phyloP scores from a whole-genome alignment of 192 early-diverging fungal genomes.

The Spizellomyces punctatus region DNA sequence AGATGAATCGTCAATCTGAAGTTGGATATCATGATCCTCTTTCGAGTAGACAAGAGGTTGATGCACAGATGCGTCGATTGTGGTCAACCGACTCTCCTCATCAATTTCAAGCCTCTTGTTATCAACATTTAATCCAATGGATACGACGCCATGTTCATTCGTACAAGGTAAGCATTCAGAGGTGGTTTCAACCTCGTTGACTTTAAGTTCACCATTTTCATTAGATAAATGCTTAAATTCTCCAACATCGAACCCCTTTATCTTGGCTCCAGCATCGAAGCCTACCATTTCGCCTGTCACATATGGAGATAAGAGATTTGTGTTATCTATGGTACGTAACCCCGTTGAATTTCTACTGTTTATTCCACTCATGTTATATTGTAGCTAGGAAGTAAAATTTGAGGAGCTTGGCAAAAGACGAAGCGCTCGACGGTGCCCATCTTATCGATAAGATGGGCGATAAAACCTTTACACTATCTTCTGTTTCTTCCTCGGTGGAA shows the following conservation, averaged over 20 bases:
- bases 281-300: constrained; percentile 5
- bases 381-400: background rate
- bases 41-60: background rate
- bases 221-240: background rate
- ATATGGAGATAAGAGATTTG: background rate
- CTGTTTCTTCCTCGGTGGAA: background rate
- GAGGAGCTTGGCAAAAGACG: background rate
- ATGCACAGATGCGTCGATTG: background rate
- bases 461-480: too few relatives aligned
- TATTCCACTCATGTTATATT: constrained; percentile 1
- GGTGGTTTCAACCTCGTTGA: background rate
- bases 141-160: background rate
- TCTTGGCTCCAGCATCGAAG: background rate
- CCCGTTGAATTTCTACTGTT: constrained; percentile 1
- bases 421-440: background rate
- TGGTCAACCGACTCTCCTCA: background rate
- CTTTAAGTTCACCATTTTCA: background rate
- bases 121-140: background rate
- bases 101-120: background rate
- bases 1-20: background rate
- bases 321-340: background rate
- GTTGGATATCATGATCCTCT: background rate
- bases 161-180: too few relatives aligned
- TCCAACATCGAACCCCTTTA: background rate
- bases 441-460: too few relatives aligned